phyloP scores from a whole-genome alignment of 768 basidiomycete species.

The Lentinula edodes region DNA sequence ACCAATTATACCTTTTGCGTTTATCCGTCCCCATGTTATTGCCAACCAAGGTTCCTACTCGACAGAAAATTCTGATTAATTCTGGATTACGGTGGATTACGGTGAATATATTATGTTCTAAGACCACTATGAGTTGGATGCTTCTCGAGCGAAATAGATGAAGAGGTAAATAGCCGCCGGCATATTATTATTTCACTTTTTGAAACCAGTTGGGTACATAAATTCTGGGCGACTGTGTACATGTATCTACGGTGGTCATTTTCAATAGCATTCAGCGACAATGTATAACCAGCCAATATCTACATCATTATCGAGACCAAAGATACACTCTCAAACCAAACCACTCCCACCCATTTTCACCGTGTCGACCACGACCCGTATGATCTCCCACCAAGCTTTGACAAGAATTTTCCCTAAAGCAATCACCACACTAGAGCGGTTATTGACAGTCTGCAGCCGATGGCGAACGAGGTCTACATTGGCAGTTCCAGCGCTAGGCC shows the following conservation, averaged over 20 bases:
- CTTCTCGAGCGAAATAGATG: not conserved
- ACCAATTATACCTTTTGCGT: not conserved
- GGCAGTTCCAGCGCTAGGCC: constrained; percentile 17
- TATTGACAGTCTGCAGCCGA: constrained; percentile 40
- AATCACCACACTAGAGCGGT: constrained; percentile 20
- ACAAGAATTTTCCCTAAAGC: constrained; percentile 16
- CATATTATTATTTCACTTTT: not conserved
- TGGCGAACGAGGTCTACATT: constrained; percentile 56
- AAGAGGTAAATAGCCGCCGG: not conserved
- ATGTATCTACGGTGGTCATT: too few species aligned
- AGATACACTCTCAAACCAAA: constrained; percentile 36
- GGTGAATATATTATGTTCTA: not conserved
- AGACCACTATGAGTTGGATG: not conserved
- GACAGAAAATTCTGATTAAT: too few species aligned
- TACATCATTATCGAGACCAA: not conserved
- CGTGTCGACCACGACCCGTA: constrained; percentile 56
- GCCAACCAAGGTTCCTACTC: not conserved
- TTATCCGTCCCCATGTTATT: not conserved
- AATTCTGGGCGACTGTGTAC: too few species aligned
- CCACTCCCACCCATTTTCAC: constrained; percentile 75
- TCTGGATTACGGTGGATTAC: not conserved
- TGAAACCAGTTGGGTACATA: too few species aligned
- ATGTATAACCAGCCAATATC: too few species aligned
- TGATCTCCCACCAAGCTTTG: constrained; percentile 45
- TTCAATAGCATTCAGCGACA: too few species aligned